Evolutionary conservation across 1,284 basidiomycete species (phyloP).

Genomic region (Puccinia polysora): DNA sequence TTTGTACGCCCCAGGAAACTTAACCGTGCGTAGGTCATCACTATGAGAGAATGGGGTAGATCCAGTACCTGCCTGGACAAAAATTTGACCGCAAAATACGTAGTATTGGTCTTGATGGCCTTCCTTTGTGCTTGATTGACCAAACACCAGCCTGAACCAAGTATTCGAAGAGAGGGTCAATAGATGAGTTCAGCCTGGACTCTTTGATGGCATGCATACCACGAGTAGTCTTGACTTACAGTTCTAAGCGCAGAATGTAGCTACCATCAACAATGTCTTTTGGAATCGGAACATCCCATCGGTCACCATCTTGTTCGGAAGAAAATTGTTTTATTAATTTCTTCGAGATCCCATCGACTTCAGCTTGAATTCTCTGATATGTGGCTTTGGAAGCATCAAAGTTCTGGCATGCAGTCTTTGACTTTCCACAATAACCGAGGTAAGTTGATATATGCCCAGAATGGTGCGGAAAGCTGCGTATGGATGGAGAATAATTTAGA

Average conservation of each 20-base stretch:
- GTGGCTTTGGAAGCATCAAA: slow-evolving; percentile 14
- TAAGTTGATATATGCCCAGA: slow-evolving; percentile 12
- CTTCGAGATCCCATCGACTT: too few species aligned
- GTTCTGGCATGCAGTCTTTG: not conserved
- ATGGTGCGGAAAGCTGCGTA: slow-evolving; percentile 3
- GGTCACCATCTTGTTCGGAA: not conserved
- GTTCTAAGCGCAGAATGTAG: slow-evolving; percentile 16
- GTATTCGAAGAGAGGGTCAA: not conserved
- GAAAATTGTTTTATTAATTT: slow-evolving; percentile 10
- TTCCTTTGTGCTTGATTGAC: slow-evolving; percentile 26
- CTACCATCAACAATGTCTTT: too few species aligned
- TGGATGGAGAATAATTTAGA: not conserved
- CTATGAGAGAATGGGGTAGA: not conserved
- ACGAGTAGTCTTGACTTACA: not conserved
- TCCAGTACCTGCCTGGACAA: slow-evolving; percentile 6
- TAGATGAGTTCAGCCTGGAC: not conserved
- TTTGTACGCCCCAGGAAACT: slow-evolving; percentile 24
- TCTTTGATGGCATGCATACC: not conserved
- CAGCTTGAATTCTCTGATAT: slow-evolving; percentile 14
- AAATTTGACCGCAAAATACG: slow-evolving; percentile 42
- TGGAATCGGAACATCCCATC: too few species aligned
- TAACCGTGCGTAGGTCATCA: slow-evolving; percentile 22
- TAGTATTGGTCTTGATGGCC: slow-evolving; percentile 45
- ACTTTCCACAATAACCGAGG: slow-evolving; percentile 13
- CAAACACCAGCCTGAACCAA: slow-evolving; percentile 35